Conservation (phyloP, 176 grass and related monocot species). For the Leersia perrieri region DNA sequence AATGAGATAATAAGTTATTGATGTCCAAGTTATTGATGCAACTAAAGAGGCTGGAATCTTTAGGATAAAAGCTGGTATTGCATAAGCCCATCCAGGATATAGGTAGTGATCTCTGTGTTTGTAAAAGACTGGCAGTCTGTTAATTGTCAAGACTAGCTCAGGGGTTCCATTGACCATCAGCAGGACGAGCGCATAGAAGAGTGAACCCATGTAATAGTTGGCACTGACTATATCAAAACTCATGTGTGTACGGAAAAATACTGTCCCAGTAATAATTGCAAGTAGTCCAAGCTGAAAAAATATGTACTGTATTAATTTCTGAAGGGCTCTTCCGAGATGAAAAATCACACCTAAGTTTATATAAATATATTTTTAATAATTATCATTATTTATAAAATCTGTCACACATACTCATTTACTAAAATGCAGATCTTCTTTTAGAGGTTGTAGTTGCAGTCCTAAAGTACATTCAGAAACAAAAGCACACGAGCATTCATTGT, state of each 20-base stretch:
- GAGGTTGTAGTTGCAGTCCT: not conserved
- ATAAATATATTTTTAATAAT: not conserved
- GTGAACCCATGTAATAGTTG: slow-evolving; percentile 74
- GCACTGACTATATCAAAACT: slow-evolving; percentile 46
- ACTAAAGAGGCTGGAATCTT: slow-evolving; percentile 75
- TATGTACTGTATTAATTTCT: not conserved
- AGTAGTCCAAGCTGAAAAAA: slow-evolving; percentile 49
- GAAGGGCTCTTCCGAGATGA: not conserved
- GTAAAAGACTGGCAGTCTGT: slow-evolving; percentile 71
- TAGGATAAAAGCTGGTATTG: slow-evolving; percentile 62
- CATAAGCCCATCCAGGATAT: slow-evolving; percentile 89
- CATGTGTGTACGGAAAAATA: slow-evolving; percentile 66
- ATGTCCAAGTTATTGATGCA: slow-evolving; percentile 69
- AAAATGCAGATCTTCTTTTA: not conserved
- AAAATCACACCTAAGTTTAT: not conserved
- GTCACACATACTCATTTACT: not conserved
- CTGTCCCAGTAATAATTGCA: slow-evolving; percentile 56
- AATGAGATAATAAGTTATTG: slow-evolving; percentile 80
- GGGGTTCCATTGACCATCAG: slow-evolving; percentile 76
- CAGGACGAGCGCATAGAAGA: slow-evolving; percentile 65
- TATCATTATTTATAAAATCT: not conserved
- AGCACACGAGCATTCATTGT: not conserved
- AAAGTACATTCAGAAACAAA: not conserved
- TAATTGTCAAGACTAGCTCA: slow-evolving; percentile 64
- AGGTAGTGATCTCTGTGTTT: slow-evolving; percentile 78